Evolutionary conservation across 2,329 filamentous ascomycete genomes (phyloP).

Genomic region (Talaromyces sp.): DNA sequence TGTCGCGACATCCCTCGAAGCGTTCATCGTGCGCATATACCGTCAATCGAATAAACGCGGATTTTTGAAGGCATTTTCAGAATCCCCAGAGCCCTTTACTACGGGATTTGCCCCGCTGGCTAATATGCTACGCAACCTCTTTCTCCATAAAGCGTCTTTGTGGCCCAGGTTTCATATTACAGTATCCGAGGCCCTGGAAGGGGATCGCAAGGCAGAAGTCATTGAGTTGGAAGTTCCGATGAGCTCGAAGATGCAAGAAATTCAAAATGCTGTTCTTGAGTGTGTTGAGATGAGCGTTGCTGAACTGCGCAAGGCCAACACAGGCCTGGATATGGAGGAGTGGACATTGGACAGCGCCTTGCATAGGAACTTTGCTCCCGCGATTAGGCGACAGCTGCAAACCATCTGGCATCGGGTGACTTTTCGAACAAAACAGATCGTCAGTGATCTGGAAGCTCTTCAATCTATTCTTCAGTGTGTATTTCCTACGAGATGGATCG

Average conservation of each 20-base stretch:
- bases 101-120: constrained; percentile 84
- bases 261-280: constrained; percentile 92
- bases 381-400: constrained; percentile 85
- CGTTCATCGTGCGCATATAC: constrained; percentile 92
- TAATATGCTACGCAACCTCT: constrained; percentile 89
- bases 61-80: constrained; percentile 94
- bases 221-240: constrained; percentile 96
- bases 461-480: constrained; percentile 75
- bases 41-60: constrained; percentile 91
- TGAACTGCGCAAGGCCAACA: constrained; percentile 89
- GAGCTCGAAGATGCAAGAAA: constrained; percentile 90
- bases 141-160: constrained; percentile 81
- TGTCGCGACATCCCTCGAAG: constrained; percentile 83
- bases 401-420: constrained; percentile 97
- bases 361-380: constrained; percentile 87
- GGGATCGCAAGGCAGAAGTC: constrained; percentile 90
- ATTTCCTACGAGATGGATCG: not conserved
- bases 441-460: constrained; percentile 81
- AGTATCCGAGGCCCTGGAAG: constrained; percentile 86
- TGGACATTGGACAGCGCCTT: constrained; percentile 95
- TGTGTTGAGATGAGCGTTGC: constrained; percentile 94
- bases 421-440: constrained; percentile 93
- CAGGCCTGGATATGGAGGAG: constrained; percentile 90
- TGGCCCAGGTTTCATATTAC: constrained; percentile 94
- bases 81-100: constrained; percentile 87